These are phyloP conservation scores for Vitis hybrid DNA, from an alignment of 177 flowering plant genomes.

Conservation along the genomic window DNA sequence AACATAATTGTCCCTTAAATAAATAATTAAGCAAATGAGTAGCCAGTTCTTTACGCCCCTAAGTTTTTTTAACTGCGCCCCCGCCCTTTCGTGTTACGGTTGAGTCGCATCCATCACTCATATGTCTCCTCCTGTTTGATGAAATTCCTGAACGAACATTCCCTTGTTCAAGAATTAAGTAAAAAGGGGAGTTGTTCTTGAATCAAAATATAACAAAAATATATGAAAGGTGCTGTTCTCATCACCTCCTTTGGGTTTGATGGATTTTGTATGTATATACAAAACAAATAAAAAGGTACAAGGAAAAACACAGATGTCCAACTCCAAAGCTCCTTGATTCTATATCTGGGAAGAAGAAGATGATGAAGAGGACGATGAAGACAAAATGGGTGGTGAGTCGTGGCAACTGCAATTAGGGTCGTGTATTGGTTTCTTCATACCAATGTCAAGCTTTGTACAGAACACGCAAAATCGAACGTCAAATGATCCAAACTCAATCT, in stretches of 20 bases:
- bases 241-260: slow-evolving; percentile 6
- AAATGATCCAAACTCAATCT: slow-evolving; percentile 3
- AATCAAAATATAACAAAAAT: neutral
- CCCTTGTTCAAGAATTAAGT: neutral
- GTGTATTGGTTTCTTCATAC: slow-evolving; percentile 40
- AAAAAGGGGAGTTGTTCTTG: neutral
- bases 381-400: slow-evolving; percentile 23
- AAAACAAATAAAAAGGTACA: too few relatives aligned
- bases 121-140: slow-evolving; percentile 15
- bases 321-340: too few relatives aligned
- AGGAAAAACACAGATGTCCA: too few relatives aligned
- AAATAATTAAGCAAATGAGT: too few relatives aligned
- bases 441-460: slow-evolving; percentile 59
- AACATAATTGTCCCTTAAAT: too few relatives aligned
- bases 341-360: slow-evolving; percentile 22
- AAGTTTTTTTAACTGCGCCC: too few relatives aligned
- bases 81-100: too few relatives aligned
- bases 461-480: slow-evolving; percentile 51
- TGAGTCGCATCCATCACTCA: too few relatives aligned
- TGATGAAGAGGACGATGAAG: slow-evolving; percentile 24
- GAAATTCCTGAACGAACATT: slow-evolving; percentile 15
- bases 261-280: slow-evolving; percentile 17
- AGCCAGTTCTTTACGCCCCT: too few relatives aligned
- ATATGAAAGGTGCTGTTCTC: too few relatives aligned
- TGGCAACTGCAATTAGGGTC: slow-evolving; percentile 55